Base-by-base conservation (phyloP, 2,329 filamentous ascomycete species). In the Verticillium longisporum region DNA sequence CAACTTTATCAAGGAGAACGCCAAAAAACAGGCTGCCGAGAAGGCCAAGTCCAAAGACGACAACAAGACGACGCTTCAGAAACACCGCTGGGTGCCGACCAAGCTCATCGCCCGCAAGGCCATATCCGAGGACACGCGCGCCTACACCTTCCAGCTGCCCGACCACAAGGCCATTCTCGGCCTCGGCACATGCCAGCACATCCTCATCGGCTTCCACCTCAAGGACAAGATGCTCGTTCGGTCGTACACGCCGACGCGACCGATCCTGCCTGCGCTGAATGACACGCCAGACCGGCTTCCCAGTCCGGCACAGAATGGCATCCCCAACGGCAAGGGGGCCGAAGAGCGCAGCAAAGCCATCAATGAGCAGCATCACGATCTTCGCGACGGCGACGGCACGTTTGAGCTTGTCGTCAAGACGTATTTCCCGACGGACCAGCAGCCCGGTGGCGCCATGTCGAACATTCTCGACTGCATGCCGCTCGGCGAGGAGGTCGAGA, bases 121-220 rank as follows among this genome's bases (percentile, higher is more conserved):
- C 0, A 32, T 83, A 4, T 80, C 78, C 0, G 64, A 75, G 33
- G 79, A 83, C 61, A 80, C 78, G 1, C 66, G 73, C 6, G 66
- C 68, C 14, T 82, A 82, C 69, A 81, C 76, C 3, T 82, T 83
- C 66, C 60, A 70, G 37, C 73, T 82, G 1, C 77, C 78, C 0
- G 67, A 72, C 1, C 67, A 65, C 21, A 71, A 72, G 37, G 69
- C 73, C n/a, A 70, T 74, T 6, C 73, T 84, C 0, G 80, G 80
- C 0, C 68, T 83, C 0, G 74, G 73, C 15, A 83, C 78, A 0
- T 80, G 81, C 59, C 79, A 84, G 66, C 81, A 84, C 64, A 68
- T 84, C 26, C 75, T 82, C 60, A 63, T 84, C 7, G 82, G 81
- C 2, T 82, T 83, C 65, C 80, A 84, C 61, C 72, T 83, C 62